These are phyloP conservation scores for Jatropha multifida DNA, from an alignment of 441 rosid genomes.

Conservation along the genomic window DNA sequence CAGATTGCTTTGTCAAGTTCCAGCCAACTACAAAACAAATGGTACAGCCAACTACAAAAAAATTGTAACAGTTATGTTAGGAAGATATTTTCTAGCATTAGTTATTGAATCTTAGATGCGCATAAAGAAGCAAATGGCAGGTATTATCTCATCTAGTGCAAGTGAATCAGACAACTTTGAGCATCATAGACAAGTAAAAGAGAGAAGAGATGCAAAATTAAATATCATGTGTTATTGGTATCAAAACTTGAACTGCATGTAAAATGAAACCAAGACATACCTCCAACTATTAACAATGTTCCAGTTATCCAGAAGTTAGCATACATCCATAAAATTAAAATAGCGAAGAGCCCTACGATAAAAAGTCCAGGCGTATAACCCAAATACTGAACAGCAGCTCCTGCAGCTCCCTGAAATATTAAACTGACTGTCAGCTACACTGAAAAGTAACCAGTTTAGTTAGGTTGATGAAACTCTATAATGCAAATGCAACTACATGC, in stretches of 20 bases:
- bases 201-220: neutral
- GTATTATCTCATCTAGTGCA: neutral
- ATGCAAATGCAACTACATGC: slow-evolving; percentile 10
- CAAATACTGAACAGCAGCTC: slow-evolving; percentile 76
- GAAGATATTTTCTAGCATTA: neutral
- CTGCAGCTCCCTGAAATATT: slow-evolving; percentile 86
- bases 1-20: neutral
- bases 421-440: slow-evolving; percentile 19
- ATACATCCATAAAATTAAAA: slow-evolving; percentile 92
- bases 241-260: neutral
- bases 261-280: slow-evolving; percentile 43
- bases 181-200: neutral
- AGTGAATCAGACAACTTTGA: neutral
- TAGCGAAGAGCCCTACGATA: slow-evolving; percentile 84
- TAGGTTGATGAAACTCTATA: neutral
- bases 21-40: neutral
- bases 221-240: neutral
- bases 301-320: slow-evolving; percentile 99
- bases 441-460: neutral
- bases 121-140: neutral
- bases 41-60: no score
- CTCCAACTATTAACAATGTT: slow-evolving; percentile 91
- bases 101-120: neutral
- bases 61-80: neutral
- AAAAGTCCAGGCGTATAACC: slow-evolving; percentile 98